These are phyloP conservation scores for Elsinoe ampelina DNA, from an alignment of 2,329 filamentous ascomycete genomes.

Conservation along the genomic window DNA sequence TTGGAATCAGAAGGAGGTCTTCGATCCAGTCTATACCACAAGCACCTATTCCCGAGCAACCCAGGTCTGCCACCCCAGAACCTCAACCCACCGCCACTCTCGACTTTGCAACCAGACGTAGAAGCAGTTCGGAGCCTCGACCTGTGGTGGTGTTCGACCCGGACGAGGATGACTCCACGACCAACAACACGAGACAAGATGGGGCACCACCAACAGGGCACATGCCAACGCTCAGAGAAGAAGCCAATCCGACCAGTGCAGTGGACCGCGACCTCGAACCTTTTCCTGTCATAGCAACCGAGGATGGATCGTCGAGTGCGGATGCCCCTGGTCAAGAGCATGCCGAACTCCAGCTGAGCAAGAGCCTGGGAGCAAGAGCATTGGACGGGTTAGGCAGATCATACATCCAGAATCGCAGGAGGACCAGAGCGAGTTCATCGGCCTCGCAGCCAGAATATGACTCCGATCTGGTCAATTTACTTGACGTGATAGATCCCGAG, in stretches of 20 bases:
- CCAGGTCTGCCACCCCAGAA: not conserved
- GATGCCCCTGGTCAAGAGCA: not conserved
- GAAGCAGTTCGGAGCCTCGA: conserved; percentile 10
- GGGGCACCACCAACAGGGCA: not conserved
- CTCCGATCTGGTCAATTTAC: conserved; percentile 53
- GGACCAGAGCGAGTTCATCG: not conserved
- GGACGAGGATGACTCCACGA: not conserved
- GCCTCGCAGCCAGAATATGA: conserved; percentile 42
- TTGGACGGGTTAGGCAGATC: conserved; percentile 4
- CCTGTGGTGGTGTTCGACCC: not conserved
- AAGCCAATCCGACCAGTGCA: not conserved
- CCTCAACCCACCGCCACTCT: not conserved
- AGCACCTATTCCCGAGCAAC: not conserved
- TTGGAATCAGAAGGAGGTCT: conserved; percentile 5
- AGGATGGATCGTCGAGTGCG: not conserved
- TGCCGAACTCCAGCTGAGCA: not conserved
- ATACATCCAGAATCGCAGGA: conserved; percentile 1
- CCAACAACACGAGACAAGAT: not conserved
- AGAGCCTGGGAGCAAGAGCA: conserved; percentile 6
- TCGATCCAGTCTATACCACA: not conserved
- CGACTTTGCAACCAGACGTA: conserved; percentile 5
- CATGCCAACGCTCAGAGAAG: conserved; percentile 8
- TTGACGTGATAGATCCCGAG: conserved; percentile 74
- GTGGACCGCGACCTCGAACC: not conserved
- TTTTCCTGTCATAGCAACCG: not conserved